phyloP scores from a whole-genome alignment of 2,329 filamentous ascomycete genomes.

The Sporothrix variecibatus region DNA sequence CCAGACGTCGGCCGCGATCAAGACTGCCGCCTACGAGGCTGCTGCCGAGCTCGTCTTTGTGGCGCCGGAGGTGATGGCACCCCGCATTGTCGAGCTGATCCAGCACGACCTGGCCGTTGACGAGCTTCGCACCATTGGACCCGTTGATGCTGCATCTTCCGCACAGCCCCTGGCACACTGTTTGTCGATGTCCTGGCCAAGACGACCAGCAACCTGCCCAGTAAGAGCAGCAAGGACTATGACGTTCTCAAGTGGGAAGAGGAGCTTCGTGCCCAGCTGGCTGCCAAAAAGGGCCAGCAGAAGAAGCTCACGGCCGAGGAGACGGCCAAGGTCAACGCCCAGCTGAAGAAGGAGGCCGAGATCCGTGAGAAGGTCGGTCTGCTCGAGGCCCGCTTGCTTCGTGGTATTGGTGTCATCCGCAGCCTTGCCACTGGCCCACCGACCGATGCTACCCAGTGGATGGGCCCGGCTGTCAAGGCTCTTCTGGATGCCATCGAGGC shows the following conservation, averaged over 20 bases:
- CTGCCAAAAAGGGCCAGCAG: slow-evolving; percentile 87
- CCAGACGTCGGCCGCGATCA: slow-evolving; percentile 54
- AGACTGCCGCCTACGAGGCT: slow-evolving; percentile 75
- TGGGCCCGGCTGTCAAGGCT: slow-evolving; percentile 74
- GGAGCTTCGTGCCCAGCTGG: slow-evolving; percentile 81
- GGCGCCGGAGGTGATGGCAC: slow-evolving; percentile 77
- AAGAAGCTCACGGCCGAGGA: slow-evolving; percentile 92
- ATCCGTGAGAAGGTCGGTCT: slow-evolving; percentile 73
- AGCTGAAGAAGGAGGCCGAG: slow-evolving; percentile 80
- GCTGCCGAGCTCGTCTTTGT: slow-evolving; percentile 93
- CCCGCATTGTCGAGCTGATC: slow-evolving; percentile 74
- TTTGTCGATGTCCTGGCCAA: slow-evolving; percentile 91
- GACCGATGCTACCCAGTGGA: slow-evolving; percentile 87
- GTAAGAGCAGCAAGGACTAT: slow-evolving; percentile 93
- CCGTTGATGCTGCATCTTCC: slow-evolving; percentile 92
- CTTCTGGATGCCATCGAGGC: slow-evolving; percentile 75
- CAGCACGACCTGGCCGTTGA: slow-evolving; percentile 69
- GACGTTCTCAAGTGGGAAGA: slow-evolving; percentile 97
- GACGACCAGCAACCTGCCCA: slow-evolving; percentile 69
- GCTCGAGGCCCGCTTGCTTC: slow-evolving; percentile 69
- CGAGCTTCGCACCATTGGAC: slow-evolving; percentile 72
- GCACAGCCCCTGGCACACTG: slow-evolving; percentile 81
- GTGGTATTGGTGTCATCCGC: slow-evolving; percentile 83
- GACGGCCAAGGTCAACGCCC: slow-evolving; percentile 83
- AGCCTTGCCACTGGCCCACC: slow-evolving; percentile 83